Evolutionary conservation across 139 green algal genomes (phyloP).

Genomic region (Tetratostichococcus sp.): DNA sequence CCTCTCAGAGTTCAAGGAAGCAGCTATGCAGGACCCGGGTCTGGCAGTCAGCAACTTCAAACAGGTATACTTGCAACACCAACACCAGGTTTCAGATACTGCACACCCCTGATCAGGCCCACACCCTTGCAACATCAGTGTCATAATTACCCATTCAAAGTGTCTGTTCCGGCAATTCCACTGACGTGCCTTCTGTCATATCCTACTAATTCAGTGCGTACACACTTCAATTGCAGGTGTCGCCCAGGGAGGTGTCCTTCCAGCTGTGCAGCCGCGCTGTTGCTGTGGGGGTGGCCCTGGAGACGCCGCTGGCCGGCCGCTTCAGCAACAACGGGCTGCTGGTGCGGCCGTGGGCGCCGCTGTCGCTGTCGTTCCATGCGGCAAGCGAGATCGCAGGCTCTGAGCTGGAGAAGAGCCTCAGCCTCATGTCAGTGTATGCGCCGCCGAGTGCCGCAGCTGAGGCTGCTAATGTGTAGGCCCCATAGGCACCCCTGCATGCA

Average conservation of each 20-base stretch:
- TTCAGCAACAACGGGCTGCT: slow-evolving; percentile 39
- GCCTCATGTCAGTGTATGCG: slow-evolving; percentile 1
- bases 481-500: no score
- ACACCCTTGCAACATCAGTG: no score
- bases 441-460: no score
- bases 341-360: slow-evolving; percentile 40
- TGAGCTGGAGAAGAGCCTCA: background rate
- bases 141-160: no score
- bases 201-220: no score
- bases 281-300: slow-evolving; percentile 14
- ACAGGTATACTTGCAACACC: background rate
- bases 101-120: no score
- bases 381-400: background rate
- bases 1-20: slow-evolving; percentile 17
- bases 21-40: background rate
- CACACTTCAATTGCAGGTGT: background rate
- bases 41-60: background rate
- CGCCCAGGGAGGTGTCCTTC: background rate
- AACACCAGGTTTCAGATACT: no score
- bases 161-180: no score
- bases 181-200: no score
- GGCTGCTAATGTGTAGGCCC: no score
- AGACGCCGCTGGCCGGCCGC: slow-evolving; percentile 18
- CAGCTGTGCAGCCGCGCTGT: background rate
- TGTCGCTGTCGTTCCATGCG: slow-evolving; percentile 16